Evolutionary conservation across 768 basidiomycete genomes (phyloP).

Genomic region (Pisolithus microcarpus): DNA sequence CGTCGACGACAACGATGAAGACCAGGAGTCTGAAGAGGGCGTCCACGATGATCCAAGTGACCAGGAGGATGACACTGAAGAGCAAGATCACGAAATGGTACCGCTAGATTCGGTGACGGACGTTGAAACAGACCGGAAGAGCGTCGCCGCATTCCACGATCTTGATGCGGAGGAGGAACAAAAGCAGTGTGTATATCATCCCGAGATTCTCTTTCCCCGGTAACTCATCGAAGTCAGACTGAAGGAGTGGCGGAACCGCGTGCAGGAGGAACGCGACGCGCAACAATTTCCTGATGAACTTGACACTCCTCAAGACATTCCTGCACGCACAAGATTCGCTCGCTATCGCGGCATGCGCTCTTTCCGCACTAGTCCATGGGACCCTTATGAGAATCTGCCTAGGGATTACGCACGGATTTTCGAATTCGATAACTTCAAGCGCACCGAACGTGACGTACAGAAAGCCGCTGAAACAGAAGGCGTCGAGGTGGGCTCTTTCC

Average conservation of each 20-base stretch:
- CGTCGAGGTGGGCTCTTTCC: conserved; percentile 51
- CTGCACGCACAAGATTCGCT: conserved; percentile 83
- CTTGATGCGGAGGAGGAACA: conserved; percentile 81
- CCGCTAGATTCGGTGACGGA: conserved; percentile 49
- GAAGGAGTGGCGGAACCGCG: conserved; percentile 59
- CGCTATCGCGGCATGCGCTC: conserved; percentile 87
- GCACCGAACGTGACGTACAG: conserved; percentile 68
- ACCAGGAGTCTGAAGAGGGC: conserved; percentile 28
- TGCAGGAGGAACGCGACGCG: conserved; percentile 75
- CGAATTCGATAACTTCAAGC: conserved; percentile 91
- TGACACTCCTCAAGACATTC: conserved; percentile 82
- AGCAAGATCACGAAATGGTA: conserved; percentile 60
- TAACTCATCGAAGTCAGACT: conserved; percentile 38
- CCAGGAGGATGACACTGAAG: conserved; percentile 27
- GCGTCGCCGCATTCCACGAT: conserved; percentile 60
- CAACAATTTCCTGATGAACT: conserved; percentile 92
- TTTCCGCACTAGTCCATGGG: conserved; percentile 95
- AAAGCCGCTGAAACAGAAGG: conserved; percentile 60
- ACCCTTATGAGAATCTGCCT: conserved; percentile 93
- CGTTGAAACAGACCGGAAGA: conserved; percentile 48
- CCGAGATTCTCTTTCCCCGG: not conserved
- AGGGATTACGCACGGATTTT: conserved; percentile 92
- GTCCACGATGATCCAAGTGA: conserved; percentile 36
- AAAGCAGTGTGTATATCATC: conserved; percentile 55
- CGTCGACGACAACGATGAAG: conserved; percentile 70